Percentiles rank a stretch among this genome's conserved stretches.
phyloP scores from a whole-genome alignment of 2,329 filamentous ascomycete species.

The Fragosphaeria purpurea region DNA sequence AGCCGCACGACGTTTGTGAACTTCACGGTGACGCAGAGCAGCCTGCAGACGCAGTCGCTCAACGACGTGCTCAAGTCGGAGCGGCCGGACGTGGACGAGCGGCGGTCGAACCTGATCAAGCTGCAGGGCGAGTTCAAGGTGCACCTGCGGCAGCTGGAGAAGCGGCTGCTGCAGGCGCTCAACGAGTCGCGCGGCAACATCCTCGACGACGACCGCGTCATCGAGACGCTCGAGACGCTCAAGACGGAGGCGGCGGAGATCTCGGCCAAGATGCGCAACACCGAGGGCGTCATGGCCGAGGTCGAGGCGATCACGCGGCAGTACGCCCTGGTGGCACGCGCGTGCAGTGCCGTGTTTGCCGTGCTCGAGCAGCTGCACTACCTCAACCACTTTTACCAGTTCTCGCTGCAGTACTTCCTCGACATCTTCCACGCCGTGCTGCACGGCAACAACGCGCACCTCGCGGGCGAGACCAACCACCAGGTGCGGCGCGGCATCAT shows the following conservation, averaged over 20 bases:
- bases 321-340: slow-evolving; percentile 85
- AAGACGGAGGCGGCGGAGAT: slow-evolving; percentile 98
- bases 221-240: slow-evolving; percentile 91
- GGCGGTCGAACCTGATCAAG: slow-evolving; percentile 94
- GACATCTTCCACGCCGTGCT: slow-evolving; percentile 95
- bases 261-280: slow-evolving; percentile 89
- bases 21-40: slow-evolving; percentile 98
- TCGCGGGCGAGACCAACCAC: slow-evolving; percentile 62
- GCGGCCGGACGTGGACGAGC: slow-evolving; percentile 91
- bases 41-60: slow-evolving; percentile 92
- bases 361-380: slow-evolving; percentile 95
- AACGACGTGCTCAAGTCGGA: slow-evolving; percentile 97
- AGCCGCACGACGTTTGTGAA: slow-evolving; percentile 98
- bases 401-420: slow-evolving; percentile 95
- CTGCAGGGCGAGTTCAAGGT: slow-evolving; percentile 98
- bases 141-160: slow-evolving; percentile 92
- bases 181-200: slow-evolving; percentile 98
- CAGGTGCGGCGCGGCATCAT: slow-evolving; percentile 79
- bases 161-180: slow-evolving; percentile 82
- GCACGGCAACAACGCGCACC: slow-evolving; percentile 58
- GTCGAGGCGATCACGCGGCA: slow-evolving; percentile 92
- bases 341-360: slow-evolving; percentile 95
- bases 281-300: slow-evolving; percentile 95
- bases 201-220: slow-evolving; percentile 94
- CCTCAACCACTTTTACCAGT: slow-evolving; percentile 98